Evolutionary conservation across 768 basidiomycete species (phyloP).

Genomic region (Tylopilus rubrobrunneus): DNA sequence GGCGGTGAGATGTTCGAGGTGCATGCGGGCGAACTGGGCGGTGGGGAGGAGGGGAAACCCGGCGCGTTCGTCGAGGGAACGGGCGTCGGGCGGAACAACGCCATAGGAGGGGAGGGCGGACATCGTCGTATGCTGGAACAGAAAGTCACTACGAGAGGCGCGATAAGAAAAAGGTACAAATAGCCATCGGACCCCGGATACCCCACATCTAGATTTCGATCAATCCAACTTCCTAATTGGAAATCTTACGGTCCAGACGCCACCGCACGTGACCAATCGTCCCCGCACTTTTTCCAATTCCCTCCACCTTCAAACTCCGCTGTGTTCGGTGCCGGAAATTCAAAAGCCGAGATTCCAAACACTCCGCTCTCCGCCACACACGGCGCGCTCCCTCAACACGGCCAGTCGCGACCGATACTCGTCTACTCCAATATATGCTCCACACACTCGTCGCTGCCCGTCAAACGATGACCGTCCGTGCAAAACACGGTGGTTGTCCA

Average conservation of each 20-base stretch:
- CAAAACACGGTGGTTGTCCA: constrained; percentile 91
- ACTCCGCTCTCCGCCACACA: constrained; percentile 36
- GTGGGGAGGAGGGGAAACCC: constrained; percentile 36
- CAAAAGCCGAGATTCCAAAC: constrained; percentile 59
- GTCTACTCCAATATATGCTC: constrained; percentile 90
- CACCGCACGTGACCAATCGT: neutral
- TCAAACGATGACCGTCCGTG: constrained; percentile 92
- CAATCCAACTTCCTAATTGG: too few species aligned
- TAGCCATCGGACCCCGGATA: constrained; percentile 17
- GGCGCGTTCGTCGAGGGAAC: neutral
- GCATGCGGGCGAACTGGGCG: constrained; percentile 54
- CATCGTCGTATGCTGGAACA: constrained; percentile 10
- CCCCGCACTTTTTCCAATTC: constrained; percentile 25
- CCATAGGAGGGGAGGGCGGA: constrained; percentile 12
- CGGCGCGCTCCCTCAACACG: constrained; percentile 54
- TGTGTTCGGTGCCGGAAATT: constrained; percentile 24
- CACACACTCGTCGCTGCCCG: constrained; percentile 89
- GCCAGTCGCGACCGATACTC: constrained; percentile 82
- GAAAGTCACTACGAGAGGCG: neutral
- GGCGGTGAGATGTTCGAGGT: constrained; percentile 56
- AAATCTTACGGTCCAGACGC: too few species aligned
- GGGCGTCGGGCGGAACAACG: constrained; percentile 18
- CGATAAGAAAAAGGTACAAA: constrained; percentile 24
- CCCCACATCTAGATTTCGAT: constrained; percentile 14
- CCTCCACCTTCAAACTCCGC: constrained; percentile 11